Conservation (phyloP, 441 rosid species). For the Croton laevigatus region DNA sequence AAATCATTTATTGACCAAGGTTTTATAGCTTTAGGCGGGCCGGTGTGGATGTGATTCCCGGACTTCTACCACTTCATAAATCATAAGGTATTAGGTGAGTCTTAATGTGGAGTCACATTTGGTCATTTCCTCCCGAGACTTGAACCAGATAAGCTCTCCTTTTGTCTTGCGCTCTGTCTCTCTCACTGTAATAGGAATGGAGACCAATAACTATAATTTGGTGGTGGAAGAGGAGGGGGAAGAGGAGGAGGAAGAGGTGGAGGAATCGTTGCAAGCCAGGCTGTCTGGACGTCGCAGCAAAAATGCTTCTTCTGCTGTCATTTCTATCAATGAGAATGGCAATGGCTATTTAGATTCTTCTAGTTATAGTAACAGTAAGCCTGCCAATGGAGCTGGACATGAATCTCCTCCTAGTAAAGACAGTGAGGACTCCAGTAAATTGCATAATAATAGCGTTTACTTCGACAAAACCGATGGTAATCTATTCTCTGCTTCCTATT, state of each 20-base stretch:
- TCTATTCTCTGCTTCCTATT: background rate
- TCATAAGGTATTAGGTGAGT: background rate
- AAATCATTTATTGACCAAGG: too few relatives aligned
- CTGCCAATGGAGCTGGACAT: background rate
- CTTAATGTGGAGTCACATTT: background rate
- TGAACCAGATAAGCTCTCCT: background rate
- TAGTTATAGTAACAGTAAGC: background rate
- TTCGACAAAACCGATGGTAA: slow-evolving; percentile 36
- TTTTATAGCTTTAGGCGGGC: too few relatives aligned
- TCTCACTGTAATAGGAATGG: slow-evolving; percentile 4
- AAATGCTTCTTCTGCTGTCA: background rate
- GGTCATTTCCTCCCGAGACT: background rate
- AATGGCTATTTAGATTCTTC: background rate
- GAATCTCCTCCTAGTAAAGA: slow-evolving; percentile 2
- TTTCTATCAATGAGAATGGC: slow-evolving; percentile 10
- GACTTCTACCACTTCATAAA: too few relatives aligned
- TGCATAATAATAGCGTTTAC: slow-evolving; percentile 27
- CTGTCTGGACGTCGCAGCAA: slow-evolving; percentile 8
- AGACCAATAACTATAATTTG: background rate
- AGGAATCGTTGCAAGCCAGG: slow-evolving; percentile 19
- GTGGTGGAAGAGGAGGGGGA: slow-evolving; percentile 20
- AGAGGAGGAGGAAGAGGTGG: slow-evolving; percentile 27
- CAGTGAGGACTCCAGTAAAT: slow-evolving; percentile 1
- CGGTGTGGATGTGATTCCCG: too few relatives aligned
- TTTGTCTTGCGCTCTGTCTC: background rate